phyloP scores from a whole-genome alignment of 2,329 filamentous ascomycete species.

The Dactylellina cionopaga region DNA sequence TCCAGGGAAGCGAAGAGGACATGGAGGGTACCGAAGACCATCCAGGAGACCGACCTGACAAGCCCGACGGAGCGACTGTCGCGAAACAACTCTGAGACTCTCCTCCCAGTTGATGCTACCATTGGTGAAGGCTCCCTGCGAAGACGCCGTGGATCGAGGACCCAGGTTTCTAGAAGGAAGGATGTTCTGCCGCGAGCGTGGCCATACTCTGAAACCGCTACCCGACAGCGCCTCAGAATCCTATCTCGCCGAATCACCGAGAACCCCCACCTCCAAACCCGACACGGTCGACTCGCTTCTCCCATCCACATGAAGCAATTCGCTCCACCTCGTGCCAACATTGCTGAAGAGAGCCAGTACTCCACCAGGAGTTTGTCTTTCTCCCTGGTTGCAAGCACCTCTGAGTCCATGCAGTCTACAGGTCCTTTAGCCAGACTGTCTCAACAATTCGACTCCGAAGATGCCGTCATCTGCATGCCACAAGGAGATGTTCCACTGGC shows the following conservation, averaged over 20 bases:
- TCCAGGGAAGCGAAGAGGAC: constrained; percentile 73
- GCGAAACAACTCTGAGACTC: constrained; percentile 45
- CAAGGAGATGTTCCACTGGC: constrained; percentile 41
- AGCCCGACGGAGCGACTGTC: constrained; percentile 55
- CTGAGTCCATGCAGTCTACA: constrained; percentile 72
- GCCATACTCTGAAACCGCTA: constrained; percentile 73
- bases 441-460: constrained; percentile 27
- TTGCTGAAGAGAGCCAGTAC: constrained; percentile 48
- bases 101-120: constrained; percentile 37
- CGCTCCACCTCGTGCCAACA: constrained; percentile 49
- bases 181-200: constrained; percentile 60
- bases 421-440: constrained; percentile 64
- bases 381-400: constrained; percentile 71
- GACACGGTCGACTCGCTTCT: constrained; percentile 50
- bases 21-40: constrained; percentile 71
- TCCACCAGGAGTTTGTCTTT: constrained; percentile 71
- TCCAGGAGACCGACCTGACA: constrained; percentile 54
- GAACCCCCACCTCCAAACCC: constrained; percentile 60
- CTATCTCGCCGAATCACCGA: constrained; percentile 66
- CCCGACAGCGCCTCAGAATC: constrained; percentile 71
- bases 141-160: constrained; percentile 58
- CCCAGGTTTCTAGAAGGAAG: constrained; percentile 58
- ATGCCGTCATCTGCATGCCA: constrained; percentile 5
- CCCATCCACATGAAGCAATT: constrained; percentile 61
- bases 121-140: constrained; percentile 55